Conservation (phyloP, 176 grass and related monocot species). For the Dactylis glomerata region DNA sequence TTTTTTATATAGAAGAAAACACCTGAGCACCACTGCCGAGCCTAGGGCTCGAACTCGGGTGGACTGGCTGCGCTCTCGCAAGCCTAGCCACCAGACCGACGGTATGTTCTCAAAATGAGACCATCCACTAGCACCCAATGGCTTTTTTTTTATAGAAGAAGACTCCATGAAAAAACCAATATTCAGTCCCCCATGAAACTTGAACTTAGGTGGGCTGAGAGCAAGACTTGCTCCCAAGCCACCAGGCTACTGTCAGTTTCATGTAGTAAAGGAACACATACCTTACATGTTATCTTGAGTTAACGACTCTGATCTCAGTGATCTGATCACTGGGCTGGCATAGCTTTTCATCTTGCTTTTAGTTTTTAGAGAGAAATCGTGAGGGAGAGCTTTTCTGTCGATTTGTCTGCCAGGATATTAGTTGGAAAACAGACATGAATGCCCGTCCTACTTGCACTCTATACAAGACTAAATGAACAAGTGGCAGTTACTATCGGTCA, state of each 20-base stretch:
- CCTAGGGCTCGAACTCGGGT: no score
- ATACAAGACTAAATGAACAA: neutral
- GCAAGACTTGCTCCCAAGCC: no score
- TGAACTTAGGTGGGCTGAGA: no score
- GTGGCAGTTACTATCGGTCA: neutral
- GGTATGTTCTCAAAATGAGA: no score
- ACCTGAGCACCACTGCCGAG: no score
- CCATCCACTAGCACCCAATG: no score
- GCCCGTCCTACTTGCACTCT: neutral
- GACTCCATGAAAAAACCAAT: no score
- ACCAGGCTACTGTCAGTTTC: neutral
- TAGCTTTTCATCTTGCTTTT: neutral
- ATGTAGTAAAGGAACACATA: neutral
- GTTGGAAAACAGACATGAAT: neutral
- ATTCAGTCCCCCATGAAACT: no score
- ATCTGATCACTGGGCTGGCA: neutral
- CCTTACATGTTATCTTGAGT: neutral
- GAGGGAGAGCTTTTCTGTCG: neutral
- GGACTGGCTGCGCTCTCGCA: no score
- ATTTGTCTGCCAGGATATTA: neutral
- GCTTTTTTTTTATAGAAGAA: no score
- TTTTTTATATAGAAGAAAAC: no score
- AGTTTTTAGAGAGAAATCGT: neutral
- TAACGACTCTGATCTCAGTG: neutral
- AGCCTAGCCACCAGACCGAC: no score